Percentiles rank a stretch among this genome's conserved stretches.
Conservation (phyloP, 345 rosid genomes). For the Gossypium sturtianum region DNA sequence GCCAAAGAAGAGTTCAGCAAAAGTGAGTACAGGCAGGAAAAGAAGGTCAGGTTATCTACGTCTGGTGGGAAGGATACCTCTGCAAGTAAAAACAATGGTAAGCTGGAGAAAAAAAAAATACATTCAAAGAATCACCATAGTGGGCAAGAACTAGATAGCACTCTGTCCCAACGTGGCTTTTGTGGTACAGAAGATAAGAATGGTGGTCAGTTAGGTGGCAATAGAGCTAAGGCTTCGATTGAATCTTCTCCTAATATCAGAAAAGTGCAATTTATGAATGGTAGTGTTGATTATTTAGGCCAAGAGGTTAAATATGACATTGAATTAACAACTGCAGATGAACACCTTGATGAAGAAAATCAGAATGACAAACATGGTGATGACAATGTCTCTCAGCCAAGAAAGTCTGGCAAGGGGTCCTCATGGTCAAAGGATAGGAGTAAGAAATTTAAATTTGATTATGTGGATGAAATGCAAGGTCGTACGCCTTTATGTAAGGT, state of each 20-base stretch:
- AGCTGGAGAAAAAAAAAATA: conserved; percentile 46
- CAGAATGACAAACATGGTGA: conserved; percentile 39
- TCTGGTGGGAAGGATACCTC: conserved; percentile 58
- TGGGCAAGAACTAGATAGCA: conserved; percentile 31
- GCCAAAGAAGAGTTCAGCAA: conserved; percentile 44
- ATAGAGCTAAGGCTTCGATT: conserved; percentile 38
- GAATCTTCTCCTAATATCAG: conserved; percentile 40
- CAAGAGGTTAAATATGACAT: conserved; percentile 26
- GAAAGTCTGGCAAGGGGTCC: conserved; percentile 59
- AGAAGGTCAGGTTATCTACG: conserved; percentile 51
- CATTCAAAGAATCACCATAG: conserved; percentile 32
- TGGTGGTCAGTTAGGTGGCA: conserved; percentile 24
- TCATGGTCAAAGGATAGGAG: conserved; percentile 61
- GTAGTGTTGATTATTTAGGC: conserved; percentile 34
- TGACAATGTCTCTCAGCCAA: conserved; percentile 38
- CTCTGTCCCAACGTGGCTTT: conserved; percentile 31
- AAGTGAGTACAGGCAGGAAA: conserved; percentile 46
- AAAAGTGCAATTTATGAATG: conserved; percentile 27
- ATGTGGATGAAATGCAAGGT: conserved; percentile 31
- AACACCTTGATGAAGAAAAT: conserved; percentile 34
- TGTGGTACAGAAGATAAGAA: conserved; percentile 47
- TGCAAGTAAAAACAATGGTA: conserved; percentile 46
- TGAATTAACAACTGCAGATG: conserved; percentile 28
- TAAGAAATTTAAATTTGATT: conserved; percentile 41
- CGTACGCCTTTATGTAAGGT: conserved; percentile 30